Base-by-base conservation (phyloP, 495 filamentous ascomycete species). In the Xylaria intraflava region DNA sequence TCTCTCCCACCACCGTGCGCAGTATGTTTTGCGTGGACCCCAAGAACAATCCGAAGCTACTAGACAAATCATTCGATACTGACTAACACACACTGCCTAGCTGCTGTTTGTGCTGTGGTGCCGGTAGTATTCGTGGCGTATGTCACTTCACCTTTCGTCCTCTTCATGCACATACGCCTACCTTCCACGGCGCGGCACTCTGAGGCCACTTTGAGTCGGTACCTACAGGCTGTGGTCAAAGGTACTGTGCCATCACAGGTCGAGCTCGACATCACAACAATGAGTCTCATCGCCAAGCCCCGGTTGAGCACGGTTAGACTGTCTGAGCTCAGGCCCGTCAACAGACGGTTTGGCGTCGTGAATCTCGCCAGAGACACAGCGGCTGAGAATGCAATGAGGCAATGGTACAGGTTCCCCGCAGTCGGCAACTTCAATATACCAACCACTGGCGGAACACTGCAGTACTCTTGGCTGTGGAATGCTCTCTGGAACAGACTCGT, bases 151-250 rank as follows among this genome's bases (percentile, higher is more conserved):
- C 85, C 88, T 7, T 88, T 84, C 59, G 86, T 90, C 2, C 81
- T 82, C n/a, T 81, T 81, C 53, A 70, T 89, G 48, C 84, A 88
- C 65, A 68, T 92, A 29, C 77, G 78, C 22, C 70, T 90, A 10
- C 88, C 88, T 6, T 67, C 77, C 3, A 83, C 80, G 62, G 86
- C 85, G n/a, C 82, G 88, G 11, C 69, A 72, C 30, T 90, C 87
- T 0, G 73, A 73, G n/a, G 83, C 86, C 11, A 69, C 77, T 49
- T 74, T 89, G n/a, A 56, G 81, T 26, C 78, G 80, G 22, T 94
- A 86, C 63, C 75, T 77, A 4, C 14, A 38, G 3, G 17, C n/a
- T 1, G 4, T 38, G 1, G 35, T 19, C 0, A 75, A 76, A 46
- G n/a, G n/a, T n/a, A 76, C 75, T 23, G 69, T 88, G 0, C 84